These are phyloP conservation scores for Teunomyces atbi DNA, from an alignment of 805 yeast species.

Conservation along the genomic window DNA sequence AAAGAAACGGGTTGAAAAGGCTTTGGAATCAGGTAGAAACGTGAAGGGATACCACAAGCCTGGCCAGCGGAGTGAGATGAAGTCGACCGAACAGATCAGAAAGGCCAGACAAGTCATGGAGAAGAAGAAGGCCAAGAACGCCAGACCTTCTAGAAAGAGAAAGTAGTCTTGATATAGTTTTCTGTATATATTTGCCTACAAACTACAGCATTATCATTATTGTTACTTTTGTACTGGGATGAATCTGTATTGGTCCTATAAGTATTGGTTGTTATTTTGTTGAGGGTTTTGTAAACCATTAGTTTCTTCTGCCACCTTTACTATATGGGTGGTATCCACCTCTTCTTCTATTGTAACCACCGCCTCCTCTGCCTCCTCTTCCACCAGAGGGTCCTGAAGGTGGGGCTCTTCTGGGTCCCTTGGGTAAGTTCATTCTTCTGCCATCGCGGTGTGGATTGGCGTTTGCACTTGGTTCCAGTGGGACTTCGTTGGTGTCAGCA, in stretches of 20 bases:
- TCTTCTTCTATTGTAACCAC: slow-evolving; percentile 27
- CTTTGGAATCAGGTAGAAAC: slow-evolving; percentile 67
- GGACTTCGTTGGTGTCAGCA: slow-evolving; percentile 25
- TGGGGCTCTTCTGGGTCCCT: slow-evolving; percentile 49
- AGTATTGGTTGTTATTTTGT: background rate
- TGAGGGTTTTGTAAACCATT: background rate
- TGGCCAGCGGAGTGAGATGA: slow-evolving; percentile 55
- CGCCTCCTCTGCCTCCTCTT: slow-evolving; percentile 30
- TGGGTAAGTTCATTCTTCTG: slow-evolving; percentile 43
- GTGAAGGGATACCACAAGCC: slow-evolving; percentile 65
- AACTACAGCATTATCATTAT: background rate
- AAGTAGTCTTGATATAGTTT: background rate
- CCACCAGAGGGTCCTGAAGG: slow-evolving; percentile 37
- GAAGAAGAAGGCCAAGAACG: slow-evolving; percentile 78
- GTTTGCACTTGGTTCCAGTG: slow-evolving; percentile 11
- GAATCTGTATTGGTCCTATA: background rate
- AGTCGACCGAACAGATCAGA: slow-evolving; percentile 71
- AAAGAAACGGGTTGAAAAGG: slow-evolving; percentile 76
- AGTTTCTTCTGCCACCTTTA: slow-evolving; percentile 33
- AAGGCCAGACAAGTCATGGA: slow-evolving; percentile 70
- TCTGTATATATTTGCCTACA: background rate
- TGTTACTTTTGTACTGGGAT: background rate
- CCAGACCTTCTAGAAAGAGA: slow-evolving; percentile 50
- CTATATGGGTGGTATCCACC: slow-evolving; percentile 45
- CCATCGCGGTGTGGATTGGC: slow-evolving; percentile 20